A percentile compares a stretch with the other conserved stretches of the same genome.
Conservation (phyloP, 1,139 yeast species). For the Debaryomyces sp. region DNA sequence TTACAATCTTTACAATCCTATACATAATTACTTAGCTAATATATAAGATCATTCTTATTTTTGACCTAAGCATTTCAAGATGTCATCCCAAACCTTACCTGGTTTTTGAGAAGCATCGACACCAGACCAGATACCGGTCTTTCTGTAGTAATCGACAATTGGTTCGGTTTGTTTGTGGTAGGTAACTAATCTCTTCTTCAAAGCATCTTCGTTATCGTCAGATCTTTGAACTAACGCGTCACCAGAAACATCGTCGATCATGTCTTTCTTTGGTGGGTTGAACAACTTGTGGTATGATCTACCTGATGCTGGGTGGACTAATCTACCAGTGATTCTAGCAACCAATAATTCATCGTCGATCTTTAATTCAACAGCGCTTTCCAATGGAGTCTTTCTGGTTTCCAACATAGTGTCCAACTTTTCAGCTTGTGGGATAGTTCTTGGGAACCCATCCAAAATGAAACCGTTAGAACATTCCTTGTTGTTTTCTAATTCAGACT, state of each 20-base stretch:
- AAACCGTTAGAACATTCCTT: slow-evolving; percentile 87
- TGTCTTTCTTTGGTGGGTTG: slow-evolving; percentile 95
- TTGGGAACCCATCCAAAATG: slow-evolving; percentile 98
- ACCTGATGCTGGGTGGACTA: slow-evolving; percentile 97
- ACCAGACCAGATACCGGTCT: slow-evolving; percentile 92
- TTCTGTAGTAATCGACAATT: slow-evolving; percentile 93
- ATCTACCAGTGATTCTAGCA: slow-evolving; percentile 97
- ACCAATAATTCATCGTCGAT: slow-evolving; percentile 96
- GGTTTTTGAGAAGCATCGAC: slow-evolving; percentile 97
- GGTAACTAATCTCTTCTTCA: slow-evolving; percentile 89
- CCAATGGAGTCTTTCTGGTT: slow-evolving; percentile 81
- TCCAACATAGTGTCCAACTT: slow-evolving; percentile 89
- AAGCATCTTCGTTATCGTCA: slow-evolving; percentile 96
- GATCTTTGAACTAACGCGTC: slow-evolving; percentile 98
- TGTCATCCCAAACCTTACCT: slow-evolving; percentile 83
- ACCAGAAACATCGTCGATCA: slow-evolving; percentile 95
- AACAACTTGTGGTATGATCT: slow-evolving; percentile 97
- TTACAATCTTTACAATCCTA: background rate
- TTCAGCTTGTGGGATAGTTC: slow-evolving; percentile 99
- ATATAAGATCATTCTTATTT: slow-evolving; percentile 18
- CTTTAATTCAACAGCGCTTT: slow-evolving; percentile 92
- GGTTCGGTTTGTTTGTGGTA: slow-evolving; percentile 99
- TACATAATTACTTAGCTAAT: slow-evolving; percentile 8
- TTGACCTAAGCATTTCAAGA: slow-evolving; percentile 80
- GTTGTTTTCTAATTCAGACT: slow-evolving; percentile 83